Evolutionary conservation across 345 rosid species (phyloP).

Genomic region (Hevea brasiliensis): DNA sequence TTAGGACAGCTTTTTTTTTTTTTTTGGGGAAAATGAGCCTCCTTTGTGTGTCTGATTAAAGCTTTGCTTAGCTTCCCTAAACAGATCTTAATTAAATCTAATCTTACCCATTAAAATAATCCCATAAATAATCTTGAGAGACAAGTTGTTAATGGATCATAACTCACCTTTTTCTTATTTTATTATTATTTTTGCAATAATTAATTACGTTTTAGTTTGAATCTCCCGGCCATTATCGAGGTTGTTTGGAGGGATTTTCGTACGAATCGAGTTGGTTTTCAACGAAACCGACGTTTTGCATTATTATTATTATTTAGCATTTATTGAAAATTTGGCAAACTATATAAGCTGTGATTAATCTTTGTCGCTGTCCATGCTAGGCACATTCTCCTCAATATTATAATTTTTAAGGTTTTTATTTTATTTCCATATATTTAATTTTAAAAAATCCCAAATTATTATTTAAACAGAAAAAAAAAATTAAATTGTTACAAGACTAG

Average conservation of each 20-base stretch:
- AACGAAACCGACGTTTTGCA: slow-evolving; percentile 28
- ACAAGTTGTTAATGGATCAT: not conserved
- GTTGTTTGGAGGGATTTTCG: slow-evolving; percentile 29
- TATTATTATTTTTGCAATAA: too few relatives aligned
- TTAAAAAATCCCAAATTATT: not conserved
- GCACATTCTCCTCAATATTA: slow-evolving; percentile 32
- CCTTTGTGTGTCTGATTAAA: slow-evolving; percentile 1
- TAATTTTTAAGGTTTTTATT: not conserved
- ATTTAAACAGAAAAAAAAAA: too few relatives aligned
- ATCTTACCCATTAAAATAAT: not conserved
- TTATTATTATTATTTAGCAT: not conserved
- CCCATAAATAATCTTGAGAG: too few relatives aligned
- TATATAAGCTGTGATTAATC: slow-evolving; percentile 28
- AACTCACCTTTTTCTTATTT: not conserved
- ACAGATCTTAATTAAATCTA: slow-evolving; percentile 7
- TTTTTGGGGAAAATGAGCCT: not conserved
- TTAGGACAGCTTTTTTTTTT: slow-evolving; percentile 5
- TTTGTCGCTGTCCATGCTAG: slow-evolving; percentile 32
- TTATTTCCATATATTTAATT: not conserved
- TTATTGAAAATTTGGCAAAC: slow-evolving; percentile 2
- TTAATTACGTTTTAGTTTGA: too few relatives aligned
- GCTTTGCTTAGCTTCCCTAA: not conserved
- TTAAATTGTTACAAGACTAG: too few relatives aligned
- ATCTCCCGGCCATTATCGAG: not conserved
- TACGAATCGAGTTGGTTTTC: slow-evolving; percentile 21